phyloP scores from a whole-genome alignment of 2,329 filamentous ascomycete species.

The Trichoderma sp. region DNA sequence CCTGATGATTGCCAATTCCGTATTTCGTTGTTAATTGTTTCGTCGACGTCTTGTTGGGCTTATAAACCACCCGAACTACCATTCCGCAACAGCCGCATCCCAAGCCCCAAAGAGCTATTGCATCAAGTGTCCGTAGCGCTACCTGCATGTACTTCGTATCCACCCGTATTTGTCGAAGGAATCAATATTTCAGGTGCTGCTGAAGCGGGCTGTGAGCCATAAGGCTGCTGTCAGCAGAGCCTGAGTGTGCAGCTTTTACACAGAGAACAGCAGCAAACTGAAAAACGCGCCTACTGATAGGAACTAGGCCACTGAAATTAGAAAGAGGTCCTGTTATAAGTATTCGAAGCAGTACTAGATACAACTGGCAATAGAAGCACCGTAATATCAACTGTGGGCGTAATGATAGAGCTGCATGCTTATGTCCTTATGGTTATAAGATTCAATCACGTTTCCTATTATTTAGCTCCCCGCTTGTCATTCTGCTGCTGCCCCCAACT shows the following conservation, averaged over 20 bases:
- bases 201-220: not conserved
- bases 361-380: not conserved
- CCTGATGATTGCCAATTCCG: not conserved
- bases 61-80: not conserved
- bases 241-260: not conserved
- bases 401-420: not conserved
- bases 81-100: not conserved
- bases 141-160: not conserved
- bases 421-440: not conserved
- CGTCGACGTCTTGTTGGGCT: not conserved
- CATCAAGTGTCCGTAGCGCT: not conserved
- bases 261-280: not conserved
- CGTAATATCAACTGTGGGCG: not conserved
- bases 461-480: not conserved
- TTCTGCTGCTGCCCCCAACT: not conserved
- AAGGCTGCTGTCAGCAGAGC: conserved; percentile 23
- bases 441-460: not conserved
- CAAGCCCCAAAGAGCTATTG: not conserved
- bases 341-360: not conserved
- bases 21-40: not conserved
- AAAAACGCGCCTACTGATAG: not conserved
- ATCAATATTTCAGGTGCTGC: not conserved
- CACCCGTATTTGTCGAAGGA: conserved; percentile 13
- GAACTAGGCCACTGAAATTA: not conserved
- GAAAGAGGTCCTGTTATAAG: not conserved